Evolutionary conservation across 345 rosid genomes (phyloP).

Genomic region (Hibiscus tridactylites): DNA sequence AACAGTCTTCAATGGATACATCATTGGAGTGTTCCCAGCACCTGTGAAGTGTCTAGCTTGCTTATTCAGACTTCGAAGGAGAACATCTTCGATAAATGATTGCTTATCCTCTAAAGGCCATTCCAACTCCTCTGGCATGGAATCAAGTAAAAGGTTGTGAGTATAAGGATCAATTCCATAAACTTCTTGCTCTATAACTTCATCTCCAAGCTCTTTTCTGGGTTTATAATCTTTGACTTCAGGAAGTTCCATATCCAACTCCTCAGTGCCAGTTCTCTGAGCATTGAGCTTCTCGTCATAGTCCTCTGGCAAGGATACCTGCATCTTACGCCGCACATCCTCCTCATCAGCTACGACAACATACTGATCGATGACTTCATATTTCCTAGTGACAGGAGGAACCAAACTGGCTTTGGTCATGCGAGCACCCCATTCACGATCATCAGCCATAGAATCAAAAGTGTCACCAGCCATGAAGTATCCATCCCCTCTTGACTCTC

Average conservation of each 20-base stretch:
- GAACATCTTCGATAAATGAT: constrained; percentile 73
- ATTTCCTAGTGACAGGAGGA: constrained; percentile 98
- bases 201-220: constrained; percentile 78
- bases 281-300: constrained; percentile 89
- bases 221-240: constrained; percentile 97
- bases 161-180: constrained; percentile 99
- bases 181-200: constrained; percentile 97
- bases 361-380: constrained; percentile 82
- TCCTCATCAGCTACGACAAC: constrained; percentile 83
- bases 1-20: constrained; percentile 66
- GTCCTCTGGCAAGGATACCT: constrained; percentile 90
- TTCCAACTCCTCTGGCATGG: constrained; percentile 87
- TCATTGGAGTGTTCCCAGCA: constrained; percentile 87
- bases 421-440: constrained; percentile 99
- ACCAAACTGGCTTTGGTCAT: constrained; percentile 97
- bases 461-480: constrained; percentile 51
- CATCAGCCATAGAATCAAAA: constrained; percentile 57
- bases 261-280: constrained; percentile 82
- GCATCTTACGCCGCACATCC: constrained; percentile 83
- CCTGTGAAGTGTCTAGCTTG: constrained; percentile 87
- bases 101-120: constrained; percentile 78
- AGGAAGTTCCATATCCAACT: constrained; percentile 98
- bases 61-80: constrained; percentile 75
- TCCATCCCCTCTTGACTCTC: constrained; percentile 52
- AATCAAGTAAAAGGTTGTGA: constrained; percentile 94